phyloP scores from a whole-genome alignment of 2,329 filamentous ascomycete genomes.

The Botrytis byssoidea region DNA sequence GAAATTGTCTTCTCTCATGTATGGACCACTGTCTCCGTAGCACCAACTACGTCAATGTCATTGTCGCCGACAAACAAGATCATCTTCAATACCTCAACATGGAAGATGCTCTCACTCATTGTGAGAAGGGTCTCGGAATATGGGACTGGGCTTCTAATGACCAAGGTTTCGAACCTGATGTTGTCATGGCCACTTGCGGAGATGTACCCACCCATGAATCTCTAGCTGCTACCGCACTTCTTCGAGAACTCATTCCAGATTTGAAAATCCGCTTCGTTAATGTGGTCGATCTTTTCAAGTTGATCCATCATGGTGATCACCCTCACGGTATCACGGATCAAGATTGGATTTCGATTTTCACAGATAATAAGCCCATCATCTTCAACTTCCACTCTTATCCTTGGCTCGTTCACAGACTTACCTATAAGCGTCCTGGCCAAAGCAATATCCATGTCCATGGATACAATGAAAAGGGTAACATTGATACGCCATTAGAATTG shows the following conservation, averaged over 20 bases:
- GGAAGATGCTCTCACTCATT: conserved; percentile 71
- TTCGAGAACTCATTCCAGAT: conserved; percentile 68
- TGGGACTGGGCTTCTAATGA: conserved; percentile 77
- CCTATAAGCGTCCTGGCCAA: conserved; percentile 70
- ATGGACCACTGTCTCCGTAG: conserved; percentile 75
- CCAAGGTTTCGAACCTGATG: conserved; percentile 63
- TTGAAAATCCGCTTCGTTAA: conserved; percentile 79
- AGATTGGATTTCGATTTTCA: conserved; percentile 71
- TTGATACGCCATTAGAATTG: conserved; percentile 76
- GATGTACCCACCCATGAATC: conserved; percentile 74
- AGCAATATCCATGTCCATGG: conserved; percentile 71
- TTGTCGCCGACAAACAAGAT: conserved; percentile 77
- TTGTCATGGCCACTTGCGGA: conserved; percentile 75
- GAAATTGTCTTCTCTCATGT: conserved; percentile 72
- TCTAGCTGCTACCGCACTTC: conserved; percentile 69
- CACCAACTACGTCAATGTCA: conserved; percentile 76
- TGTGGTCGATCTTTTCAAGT: conserved; percentile 76
- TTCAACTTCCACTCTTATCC: conserved; percentile 87
- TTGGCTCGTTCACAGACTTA: conserved; percentile 74
- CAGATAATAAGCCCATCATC: conserved; percentile 67
- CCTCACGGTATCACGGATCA: conserved; percentile 67
- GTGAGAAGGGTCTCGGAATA: conserved; percentile 75
- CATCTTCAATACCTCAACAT: conserved; percentile 75
- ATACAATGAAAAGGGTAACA: conserved; percentile 82
- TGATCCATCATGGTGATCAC: conserved; percentile 68